Evolutionary conservation across 2,329 filamentous ascomycete genomes (phyloP).

Genomic region (Ilyonectria destructans): DNA sequence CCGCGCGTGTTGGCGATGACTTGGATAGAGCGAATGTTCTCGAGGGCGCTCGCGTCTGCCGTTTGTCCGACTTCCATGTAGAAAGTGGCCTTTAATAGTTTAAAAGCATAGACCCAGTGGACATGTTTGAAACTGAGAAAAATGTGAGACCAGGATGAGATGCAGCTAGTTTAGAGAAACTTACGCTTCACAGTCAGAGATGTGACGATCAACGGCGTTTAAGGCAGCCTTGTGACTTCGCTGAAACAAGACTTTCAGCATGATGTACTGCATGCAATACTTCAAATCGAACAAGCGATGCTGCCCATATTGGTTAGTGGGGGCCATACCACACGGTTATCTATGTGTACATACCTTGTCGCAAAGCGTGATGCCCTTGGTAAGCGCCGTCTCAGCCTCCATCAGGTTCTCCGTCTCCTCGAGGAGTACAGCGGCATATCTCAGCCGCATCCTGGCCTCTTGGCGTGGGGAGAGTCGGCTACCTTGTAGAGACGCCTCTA

Average conservation of each 20-base stretch:
- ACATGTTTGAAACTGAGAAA: slow-evolving; percentile 72
- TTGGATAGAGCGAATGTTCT: slow-evolving; percentile 78
- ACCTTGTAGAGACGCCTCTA: slow-evolving; percentile 79
- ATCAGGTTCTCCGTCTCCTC: slow-evolving; percentile 85
- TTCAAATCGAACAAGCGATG: slow-evolving; percentile 74
- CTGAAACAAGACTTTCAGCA: slow-evolving; percentile 79
- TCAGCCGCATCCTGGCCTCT: slow-evolving; percentile 79
- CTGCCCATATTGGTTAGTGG: slow-evolving; percentile 52
- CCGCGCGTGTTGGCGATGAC: slow-evolving; percentile 72
- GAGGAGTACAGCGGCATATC: slow-evolving; percentile 80
- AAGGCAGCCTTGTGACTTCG: slow-evolving; percentile 81
- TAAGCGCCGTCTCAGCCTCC: slow-evolving; percentile 81
- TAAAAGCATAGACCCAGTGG: slow-evolving; percentile 84
- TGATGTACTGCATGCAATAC: slow-evolving; percentile 83
- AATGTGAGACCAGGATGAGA: slow-evolving; percentile 31
- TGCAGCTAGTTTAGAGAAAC: slow-evolving; percentile 45
- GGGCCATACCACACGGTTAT: not conserved
- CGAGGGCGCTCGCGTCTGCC: slow-evolving; percentile 75
- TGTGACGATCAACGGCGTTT: slow-evolving; percentile 79
- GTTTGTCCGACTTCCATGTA: slow-evolving; percentile 74
- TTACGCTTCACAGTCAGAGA: slow-evolving; percentile 78
- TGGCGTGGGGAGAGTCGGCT: slow-evolving; percentile 74
- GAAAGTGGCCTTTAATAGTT: slow-evolving; percentile 80
- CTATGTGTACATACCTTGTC: slow-evolving; percentile 67
- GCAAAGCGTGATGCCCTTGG: slow-evolving; percentile 80